Evolutionary conservation across 805 yeast species (phyloP), one percentile per base, ranked within the genome.

Genomic region (Candida multigemmis): DNA sequence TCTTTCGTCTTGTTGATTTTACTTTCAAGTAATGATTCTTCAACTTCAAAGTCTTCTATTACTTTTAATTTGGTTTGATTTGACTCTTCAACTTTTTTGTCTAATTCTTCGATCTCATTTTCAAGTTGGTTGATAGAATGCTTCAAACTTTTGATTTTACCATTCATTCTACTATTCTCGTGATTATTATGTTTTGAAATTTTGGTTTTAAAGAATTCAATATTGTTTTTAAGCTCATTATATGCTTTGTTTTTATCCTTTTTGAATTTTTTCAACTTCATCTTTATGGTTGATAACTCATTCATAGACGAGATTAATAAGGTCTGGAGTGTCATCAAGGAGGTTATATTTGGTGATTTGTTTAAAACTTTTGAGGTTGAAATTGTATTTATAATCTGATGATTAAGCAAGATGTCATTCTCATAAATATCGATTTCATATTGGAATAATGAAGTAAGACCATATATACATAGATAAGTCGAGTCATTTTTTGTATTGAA

Each of bases 121-220:
- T 60, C 65, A 24, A 58, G 40, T 37, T 61, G 67, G 10, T 41
- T 38, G 4, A 58, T 61, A 0, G 59, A 44, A 29, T 60, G 63
- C 32, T 60, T 50, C 23, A 61, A 46, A 5, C 65, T 62, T 33
- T 54, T 56, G 19, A 61, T 37, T 29, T 59, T 60, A 4, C 64
- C 59, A 31, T 50, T 43, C 1, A 44, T 35, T 25, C 61, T 39
- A 14, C 41, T 46, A 22, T 61, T 65, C 30, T 40, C 48, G 19
- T 40, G 44, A 21, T 33, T 37, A 9, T 43, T 42, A 24, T 46
- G 47, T 33, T 53, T 58, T 4, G 48, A 42, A n/a, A 57, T 48
- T 25, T 49, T 55, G 19, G 39, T 41, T 24, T 43, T 46, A 27
- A 59, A 37, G 15, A 38, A 28, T 15, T 56, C 66, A 24, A 59